Percentiles rank a stretch among this genome's conserved stretches.
These are phyloP conservation scores for Talaromyces sp. DNA, from an alignment of 2,329 filamentous ascomycete genomes.

Conservation along the genomic window DNA sequence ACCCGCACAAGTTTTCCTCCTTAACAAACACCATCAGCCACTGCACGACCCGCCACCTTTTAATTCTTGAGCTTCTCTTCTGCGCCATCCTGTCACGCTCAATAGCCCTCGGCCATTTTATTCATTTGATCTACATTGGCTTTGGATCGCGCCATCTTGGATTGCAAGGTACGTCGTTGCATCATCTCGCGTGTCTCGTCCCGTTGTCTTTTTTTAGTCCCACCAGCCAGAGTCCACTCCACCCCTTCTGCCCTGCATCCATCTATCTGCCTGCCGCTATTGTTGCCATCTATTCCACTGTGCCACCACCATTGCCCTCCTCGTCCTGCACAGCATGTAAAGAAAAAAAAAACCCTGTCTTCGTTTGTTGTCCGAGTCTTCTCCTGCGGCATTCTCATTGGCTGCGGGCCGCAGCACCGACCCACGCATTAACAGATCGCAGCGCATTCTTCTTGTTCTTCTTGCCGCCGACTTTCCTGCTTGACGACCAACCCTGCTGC, in stretches of 20 bases:
- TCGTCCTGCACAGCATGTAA: not conserved
- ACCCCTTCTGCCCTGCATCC: no score
- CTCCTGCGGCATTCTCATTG: not conserved
- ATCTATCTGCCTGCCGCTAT: not conserved
- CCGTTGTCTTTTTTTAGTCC: constrained; percentile 11
- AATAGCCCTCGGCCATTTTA: not conserved
- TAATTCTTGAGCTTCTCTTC: not conserved
- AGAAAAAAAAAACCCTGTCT: not conserved
- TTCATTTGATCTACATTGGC: constrained; percentile 8
- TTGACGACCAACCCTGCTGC: not conserved
- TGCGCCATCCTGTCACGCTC: not conserved
- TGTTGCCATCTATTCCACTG: not conserved
- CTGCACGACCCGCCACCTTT: not conserved
- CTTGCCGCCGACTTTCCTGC: not conserved
- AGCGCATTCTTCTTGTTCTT: constrained; percentile 5
- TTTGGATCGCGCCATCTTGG: not conserved
- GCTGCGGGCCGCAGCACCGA: constrained; percentile 2
- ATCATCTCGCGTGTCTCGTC: constrained; percentile 17
- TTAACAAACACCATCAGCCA: not conserved
- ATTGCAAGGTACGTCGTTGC: constrained; percentile 19
- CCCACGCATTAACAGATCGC: constrained; percentile 2
- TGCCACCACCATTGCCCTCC: not conserved
- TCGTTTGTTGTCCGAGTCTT: not conserved
- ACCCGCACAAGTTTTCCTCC: not conserved
- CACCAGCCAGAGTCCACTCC: not conserved